Percentiles rank a stretch among this genome's conserved stretches.
phyloP scores from a whole-genome alignment of 495 filamentous ascomycete species.

The Podospora pseudocomata region DNA sequence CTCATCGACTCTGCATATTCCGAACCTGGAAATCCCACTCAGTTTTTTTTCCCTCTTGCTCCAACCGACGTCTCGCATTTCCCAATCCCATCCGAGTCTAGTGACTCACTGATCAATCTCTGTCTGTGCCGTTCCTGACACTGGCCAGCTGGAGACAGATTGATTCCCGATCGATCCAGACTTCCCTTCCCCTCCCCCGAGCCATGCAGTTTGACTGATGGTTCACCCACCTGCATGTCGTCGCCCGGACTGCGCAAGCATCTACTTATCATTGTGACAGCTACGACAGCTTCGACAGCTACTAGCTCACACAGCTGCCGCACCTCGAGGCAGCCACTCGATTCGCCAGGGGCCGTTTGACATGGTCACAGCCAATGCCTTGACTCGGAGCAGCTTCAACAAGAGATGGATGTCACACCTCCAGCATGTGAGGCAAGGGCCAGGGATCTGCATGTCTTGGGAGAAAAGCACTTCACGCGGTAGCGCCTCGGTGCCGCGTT shows the following conservation, averaged over 20 bases:
- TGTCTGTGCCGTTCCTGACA: not conserved
- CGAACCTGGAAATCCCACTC: too few relatives aligned
- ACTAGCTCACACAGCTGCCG: not conserved
- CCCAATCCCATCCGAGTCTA: not conserved
- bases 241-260: not conserved
- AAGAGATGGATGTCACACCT: not conserved
- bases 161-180: conserved; percentile 5
- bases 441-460: conserved; percentile 29
- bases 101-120: not conserved
- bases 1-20: not conserved
- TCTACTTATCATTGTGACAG: conserved; percentile 5
- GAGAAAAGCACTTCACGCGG: conserved; percentile 36
- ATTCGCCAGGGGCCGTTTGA: not conserved
- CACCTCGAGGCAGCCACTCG: not conserved
- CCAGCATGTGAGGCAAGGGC: conserved; percentile 12
- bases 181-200: conserved; percentile 11
- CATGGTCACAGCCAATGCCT: not conserved
- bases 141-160: not conserved
- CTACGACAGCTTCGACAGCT: not conserved
- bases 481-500: conserved; percentile 28
- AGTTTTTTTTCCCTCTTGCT: not conserved
- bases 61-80: not conserved
- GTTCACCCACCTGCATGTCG: conserved; percentile 6
- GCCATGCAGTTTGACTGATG: not conserved
- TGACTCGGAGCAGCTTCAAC: not conserved